Evolutionary conservation across 768 basidiomycete species (phyloP).

Genomic region (Auricularia cornea): DNA sequence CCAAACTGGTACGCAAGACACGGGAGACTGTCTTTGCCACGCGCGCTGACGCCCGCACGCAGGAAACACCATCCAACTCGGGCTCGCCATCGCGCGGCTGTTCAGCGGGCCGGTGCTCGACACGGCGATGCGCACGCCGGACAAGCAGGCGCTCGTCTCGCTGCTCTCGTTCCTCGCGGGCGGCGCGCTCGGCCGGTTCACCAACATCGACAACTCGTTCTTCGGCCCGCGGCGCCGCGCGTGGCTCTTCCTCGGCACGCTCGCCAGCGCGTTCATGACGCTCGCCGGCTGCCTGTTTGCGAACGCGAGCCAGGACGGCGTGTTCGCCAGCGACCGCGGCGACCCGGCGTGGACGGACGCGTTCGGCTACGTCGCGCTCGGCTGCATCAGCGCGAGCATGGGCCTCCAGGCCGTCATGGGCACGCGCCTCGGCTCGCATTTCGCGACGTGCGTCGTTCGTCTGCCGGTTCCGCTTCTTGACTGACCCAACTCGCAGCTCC

Average conservation of each 20-base stretch:
- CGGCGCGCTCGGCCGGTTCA: constrained; percentile 72
- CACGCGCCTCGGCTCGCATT: constrained; percentile 72
- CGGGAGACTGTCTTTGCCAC: constrained; percentile 4
- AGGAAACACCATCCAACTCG: constrained; percentile 45
- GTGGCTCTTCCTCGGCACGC: constrained; percentile 66
- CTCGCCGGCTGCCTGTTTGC: constrained; percentile 68
- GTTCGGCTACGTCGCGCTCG: constrained; percentile 60
- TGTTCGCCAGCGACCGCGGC: constrained; percentile 41
- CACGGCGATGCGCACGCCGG: constrained; percentile 62
- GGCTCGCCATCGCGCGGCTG: constrained; percentile 74
- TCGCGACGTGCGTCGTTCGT: constrained; percentile 50
- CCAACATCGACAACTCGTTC: constrained; percentile 20
- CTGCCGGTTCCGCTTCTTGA: neutral
- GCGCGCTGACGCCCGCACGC: constrained; percentile 4
- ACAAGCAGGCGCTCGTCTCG: constrained; percentile 79
- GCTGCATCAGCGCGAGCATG: constrained; percentile 70
- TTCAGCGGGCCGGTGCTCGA: constrained; percentile 38
- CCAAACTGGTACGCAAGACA: constrained; percentile 57
- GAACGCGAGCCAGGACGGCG: constrained; percentile 48
- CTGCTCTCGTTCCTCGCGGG: constrained; percentile 69
- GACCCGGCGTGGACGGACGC: constrained; percentile 64
- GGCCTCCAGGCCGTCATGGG: constrained; percentile 84
- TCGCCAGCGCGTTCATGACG: constrained; percentile 68
- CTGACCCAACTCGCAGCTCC: constrained; percentile 14
- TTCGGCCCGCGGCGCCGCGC: constrained; percentile 61